Conservation (phyloP, 768 basidiomycete genomes). For the Strobilomyces echinocephalus region DNA sequence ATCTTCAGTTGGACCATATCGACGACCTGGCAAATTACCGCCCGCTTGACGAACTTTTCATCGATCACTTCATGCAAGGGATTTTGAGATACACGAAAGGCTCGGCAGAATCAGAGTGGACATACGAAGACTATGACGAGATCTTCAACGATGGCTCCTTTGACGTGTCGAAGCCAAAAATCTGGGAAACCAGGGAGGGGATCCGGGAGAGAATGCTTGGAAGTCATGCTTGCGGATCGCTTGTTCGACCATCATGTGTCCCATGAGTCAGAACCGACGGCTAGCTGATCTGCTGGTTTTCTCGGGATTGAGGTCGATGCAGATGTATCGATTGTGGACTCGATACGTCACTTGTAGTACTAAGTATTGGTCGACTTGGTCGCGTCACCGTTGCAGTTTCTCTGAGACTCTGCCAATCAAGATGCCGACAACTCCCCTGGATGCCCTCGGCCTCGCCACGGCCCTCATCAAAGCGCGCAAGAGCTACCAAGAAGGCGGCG, state of each 20-base stretch:
- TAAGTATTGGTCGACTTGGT: too few relatives aligned
- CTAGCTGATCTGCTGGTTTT: too few relatives aligned
- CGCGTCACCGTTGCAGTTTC: too few relatives aligned
- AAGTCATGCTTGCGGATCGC: neutral
- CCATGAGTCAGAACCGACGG: too few relatives aligned
- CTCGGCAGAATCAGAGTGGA: neutral
- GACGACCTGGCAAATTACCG: neutral
- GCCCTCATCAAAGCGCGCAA: conserved; percentile 41
- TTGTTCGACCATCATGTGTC: neutral
- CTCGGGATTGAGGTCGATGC: too few relatives aligned
- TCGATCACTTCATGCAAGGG: too few relatives aligned
- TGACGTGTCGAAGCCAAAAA: neutral
- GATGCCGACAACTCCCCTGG: too few relatives aligned
- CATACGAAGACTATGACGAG: neutral
- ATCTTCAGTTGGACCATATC: neutral
- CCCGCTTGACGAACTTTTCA: neutral
- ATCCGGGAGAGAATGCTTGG: neutral
- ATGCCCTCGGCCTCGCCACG: conserved; percentile 22
- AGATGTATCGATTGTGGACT: too few relatives aligned
- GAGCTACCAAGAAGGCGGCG: conserved; percentile 48
- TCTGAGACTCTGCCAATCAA: too few relatives aligned
- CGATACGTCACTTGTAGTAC: too few relatives aligned
- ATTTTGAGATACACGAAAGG: neutral
- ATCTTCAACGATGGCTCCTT: neutral
- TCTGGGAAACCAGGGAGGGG: neutral